Evolutionary conservation across 192 early-diverging fungal genomes (phyloP), one percentile per base, ranked within the genome.

Genomic region (Podila epicladia): DNA sequence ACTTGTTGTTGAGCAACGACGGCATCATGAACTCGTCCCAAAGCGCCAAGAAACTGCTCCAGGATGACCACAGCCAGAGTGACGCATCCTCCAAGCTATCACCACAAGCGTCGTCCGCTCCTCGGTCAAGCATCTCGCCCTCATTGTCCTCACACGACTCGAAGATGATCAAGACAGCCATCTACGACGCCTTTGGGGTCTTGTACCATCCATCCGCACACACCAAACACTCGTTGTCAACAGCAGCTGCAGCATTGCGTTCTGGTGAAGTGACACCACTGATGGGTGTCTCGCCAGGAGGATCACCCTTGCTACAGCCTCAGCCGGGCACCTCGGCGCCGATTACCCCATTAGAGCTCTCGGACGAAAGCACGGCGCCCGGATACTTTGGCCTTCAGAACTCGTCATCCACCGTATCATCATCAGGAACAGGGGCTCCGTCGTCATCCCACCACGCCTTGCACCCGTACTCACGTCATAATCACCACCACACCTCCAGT

Each of bases 161-260:
- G 29, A 80, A 80, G 48, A 35, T 63, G 41, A 69, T 80, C 65
- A 80, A 69, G 67, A 64, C 28, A 3, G 71, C 77, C n/a, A 55
- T 80, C 13, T 60, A 80, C 48, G 77, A 80, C 37, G 77, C 77
- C 65, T 80, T 80, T 80, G 77, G 77, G n/a, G 61, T 33, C n/a
- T 67, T 80, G 13, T 72, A 80, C 29, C 77, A 80, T 45, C 77
- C 77, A 0, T 73, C 77, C 2, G 66, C 77, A 11, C 77, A 80
- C 28, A 80, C 77, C 26, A 79, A 72, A 55, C 75, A 79, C 29
- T 68, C 70, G 4, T 29, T 68, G 22, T 57, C 70, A 0, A 50
- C 61, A 61, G 68, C 57, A 17, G 64, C 77, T 1, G 66, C 62
- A 5, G 70, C 77, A 28, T 20, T 73, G 37, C 60, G 77, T 17